phyloP scores from a whole-genome alignment of 306 rosid genomes.

The Fagus sylvatica region DNA sequence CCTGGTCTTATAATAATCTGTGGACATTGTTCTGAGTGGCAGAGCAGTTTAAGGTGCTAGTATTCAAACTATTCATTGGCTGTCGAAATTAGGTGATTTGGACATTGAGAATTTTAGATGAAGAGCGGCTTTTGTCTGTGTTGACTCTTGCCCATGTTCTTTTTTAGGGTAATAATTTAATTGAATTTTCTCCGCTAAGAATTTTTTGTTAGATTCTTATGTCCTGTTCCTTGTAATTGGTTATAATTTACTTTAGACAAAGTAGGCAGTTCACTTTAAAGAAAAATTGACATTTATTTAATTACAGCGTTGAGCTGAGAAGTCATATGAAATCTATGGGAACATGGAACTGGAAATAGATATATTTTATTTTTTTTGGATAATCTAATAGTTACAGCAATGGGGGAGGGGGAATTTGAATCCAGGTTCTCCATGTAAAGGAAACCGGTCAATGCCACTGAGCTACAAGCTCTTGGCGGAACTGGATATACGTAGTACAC shows the following conservation, averaged over 20 bases:
- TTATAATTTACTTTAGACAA: neutral
- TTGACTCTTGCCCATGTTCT: neutral
- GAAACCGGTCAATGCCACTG: too few relatives aligned
- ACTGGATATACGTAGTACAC: too few relatives aligned
- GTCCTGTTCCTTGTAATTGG: neutral
- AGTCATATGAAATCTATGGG: too few relatives aligned
- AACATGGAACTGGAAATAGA: too few relatives aligned
- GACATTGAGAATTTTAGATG: neutral
- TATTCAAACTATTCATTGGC: neutral
- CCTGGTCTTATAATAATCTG: neutral
- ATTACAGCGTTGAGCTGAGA: too few relatives aligned
- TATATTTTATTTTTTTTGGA: too few relatives aligned
- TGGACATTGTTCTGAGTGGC: neutral
- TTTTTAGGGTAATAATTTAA: neutral
- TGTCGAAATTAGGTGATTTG: neutral
- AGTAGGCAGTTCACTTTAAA: neutral
- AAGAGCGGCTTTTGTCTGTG: neutral
- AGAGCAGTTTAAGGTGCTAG: neutral
- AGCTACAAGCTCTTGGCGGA: too few relatives aligned
- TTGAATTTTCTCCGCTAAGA: neutral
- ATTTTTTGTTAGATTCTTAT: neutral
- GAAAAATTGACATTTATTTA: neutral
- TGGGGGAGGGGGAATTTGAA: too few relatives aligned
- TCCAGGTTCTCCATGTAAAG: too few relatives aligned
- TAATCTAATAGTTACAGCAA: too few relatives aligned